Evolutionary conservation across 306 rosid species (phyloP).

Genomic region (Medicago truncatula): MtrunA17r5.0-ANR NC_053045.1:51349001-51349500

Average conservation of each 20-base stretch:
- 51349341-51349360: not conserved
- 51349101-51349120: not conserved
- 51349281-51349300: not conserved
- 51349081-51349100: conserved; percentile 27
- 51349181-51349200: conserved; percentile 38
- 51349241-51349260: conserved; percentile 28
- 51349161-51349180: conserved; percentile 37
- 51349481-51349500: not conserved
- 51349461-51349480: not conserved
- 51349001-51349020: conserved; percentile 59
- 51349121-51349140: conserved; percentile 22
- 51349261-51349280: not conserved
- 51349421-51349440: conserved; percentile 2
- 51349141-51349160: not conserved
- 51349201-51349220: not conserved
- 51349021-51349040: conserved; percentile 56
- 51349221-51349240: conserved; percentile 32
- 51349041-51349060: conserved; percentile 58
- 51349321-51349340: conserved; percentile 36
- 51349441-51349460: not conserved
- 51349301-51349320: conserved; percentile 40
- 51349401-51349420: not conserved
- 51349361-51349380: conserved; percentile 6
- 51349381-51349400: not conserved
- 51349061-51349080: conserved; percentile 64